These are phyloP conservation scores for Boehmeria nivea DNA, from an alignment of 306 rosid genomes.

Conservation along the genomic window DNA sequence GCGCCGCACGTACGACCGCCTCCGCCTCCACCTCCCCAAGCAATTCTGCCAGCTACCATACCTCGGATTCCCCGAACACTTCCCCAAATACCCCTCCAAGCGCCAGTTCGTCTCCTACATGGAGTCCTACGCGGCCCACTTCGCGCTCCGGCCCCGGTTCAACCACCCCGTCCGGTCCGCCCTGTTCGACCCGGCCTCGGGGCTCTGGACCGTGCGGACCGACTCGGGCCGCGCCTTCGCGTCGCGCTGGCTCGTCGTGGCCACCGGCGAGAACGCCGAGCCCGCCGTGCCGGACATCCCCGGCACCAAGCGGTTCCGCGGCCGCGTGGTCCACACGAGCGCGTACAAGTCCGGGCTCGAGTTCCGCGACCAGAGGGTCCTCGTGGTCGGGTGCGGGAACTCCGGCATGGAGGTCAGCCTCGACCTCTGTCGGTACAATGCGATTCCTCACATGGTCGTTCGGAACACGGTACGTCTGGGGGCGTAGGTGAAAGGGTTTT, in stretches of 20 bases:
- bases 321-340: conserved; percentile 50
- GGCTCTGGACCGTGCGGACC: conserved; percentile 59
- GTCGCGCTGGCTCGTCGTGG: conserved; percentile 74
- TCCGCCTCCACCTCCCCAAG: conserved; percentile 86
- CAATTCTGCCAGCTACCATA: conserved; percentile 73
- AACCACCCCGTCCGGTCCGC: conserved; percentile 54
- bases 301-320: conserved; percentile 54
- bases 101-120: conserved; percentile 72
- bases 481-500: no score
- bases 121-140: conserved; percentile 65
- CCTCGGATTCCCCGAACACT: conserved; percentile 47
- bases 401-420: conserved; percentile 99
- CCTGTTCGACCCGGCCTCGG: conserved; percentile 25
- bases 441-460: conserved; percentile 70
- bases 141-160: conserved; percentile 56
- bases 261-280: conserved; percentile 94
- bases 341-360: conserved; percentile 54
- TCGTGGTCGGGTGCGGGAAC: conserved; percentile 92
- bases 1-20: conserved; percentile 66
- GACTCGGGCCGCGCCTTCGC: conserved; percentile 37
- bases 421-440: conserved; percentile 80
- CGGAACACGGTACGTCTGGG: conserved; percentile 77
- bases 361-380: conserved; percentile 48
- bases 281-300: conserved; percentile 51
- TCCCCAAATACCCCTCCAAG: conserved; percentile 79